These are phyloP conservation scores for Colletotrichum shisoi DNA, from an alignment of 2,329 filamentous ascomycete species.

Conservation along the genomic window DNA sequence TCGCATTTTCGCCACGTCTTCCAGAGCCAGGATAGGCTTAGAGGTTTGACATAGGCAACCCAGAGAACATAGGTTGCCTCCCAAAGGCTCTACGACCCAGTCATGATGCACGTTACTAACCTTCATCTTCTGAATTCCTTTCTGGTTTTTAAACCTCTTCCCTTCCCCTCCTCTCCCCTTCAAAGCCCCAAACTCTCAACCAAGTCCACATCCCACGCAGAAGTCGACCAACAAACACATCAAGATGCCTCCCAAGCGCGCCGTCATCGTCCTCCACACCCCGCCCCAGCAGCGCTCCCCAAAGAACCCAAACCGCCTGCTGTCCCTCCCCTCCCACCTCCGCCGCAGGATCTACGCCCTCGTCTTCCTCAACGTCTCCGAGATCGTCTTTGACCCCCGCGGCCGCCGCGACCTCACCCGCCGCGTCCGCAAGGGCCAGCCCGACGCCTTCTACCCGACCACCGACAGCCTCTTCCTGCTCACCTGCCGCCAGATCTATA, in stretches of 20 bases:
- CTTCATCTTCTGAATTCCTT: too few relatives aligned
- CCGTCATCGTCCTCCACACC: not conserved
- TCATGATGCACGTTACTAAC: too few relatives aligned
- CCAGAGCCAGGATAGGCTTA: too few relatives aligned
- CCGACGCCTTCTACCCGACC: not conserved
- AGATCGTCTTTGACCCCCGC: not conserved
- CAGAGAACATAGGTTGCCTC: too few relatives aligned
- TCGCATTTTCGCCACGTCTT: too few relatives aligned
- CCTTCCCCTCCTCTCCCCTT: too few relatives aligned
- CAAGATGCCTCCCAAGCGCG: not conserved
- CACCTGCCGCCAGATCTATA: conserved; percentile 2
- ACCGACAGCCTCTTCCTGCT: not conserved
- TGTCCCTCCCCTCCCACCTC: not conserved
- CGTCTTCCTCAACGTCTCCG: not conserved
- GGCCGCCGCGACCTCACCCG: not conserved
- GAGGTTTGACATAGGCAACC: too few relatives aligned
- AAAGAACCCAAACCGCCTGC: not conserved
- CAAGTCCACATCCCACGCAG: too few relatives aligned
- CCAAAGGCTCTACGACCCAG: too few relatives aligned
- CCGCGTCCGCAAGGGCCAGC: not conserved
- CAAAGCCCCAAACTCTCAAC: too few relatives aligned
- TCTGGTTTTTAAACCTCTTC: too few relatives aligned
- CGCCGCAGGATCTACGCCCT: not conserved
- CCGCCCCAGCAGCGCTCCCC: not conserved
- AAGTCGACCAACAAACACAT: too few relatives aligned